Conservation (phyloP, 768 basidiomycete species). For the Amanita rubescens region DNA sequence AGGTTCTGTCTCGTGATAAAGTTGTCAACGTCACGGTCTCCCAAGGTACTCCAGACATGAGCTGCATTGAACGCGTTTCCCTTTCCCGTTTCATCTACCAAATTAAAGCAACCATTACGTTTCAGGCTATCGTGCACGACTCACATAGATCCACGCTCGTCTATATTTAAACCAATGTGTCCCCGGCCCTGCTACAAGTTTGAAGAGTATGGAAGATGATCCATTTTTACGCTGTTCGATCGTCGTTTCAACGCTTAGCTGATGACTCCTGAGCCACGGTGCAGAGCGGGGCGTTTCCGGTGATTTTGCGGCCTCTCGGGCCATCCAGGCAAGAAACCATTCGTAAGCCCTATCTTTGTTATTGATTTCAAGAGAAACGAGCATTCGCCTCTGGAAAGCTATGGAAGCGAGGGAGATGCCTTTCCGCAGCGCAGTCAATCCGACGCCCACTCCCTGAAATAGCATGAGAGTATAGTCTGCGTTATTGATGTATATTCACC, state of each 20-base stretch:
- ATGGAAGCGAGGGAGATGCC: slow-evolving; percentile 60
- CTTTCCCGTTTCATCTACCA: slow-evolving; percentile 87
- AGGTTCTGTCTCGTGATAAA: slow-evolving; percentile 73
- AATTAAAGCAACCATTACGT: slow-evolving; percentile 9
- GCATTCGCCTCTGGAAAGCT: slow-evolving; percentile 79
- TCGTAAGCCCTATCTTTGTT: slow-evolving; percentile 93
- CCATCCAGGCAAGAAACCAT: slow-evolving; percentile 98
- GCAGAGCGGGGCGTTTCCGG: slow-evolving; percentile 19
- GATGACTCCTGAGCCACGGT: slow-evolving; percentile 71
- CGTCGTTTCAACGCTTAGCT: slow-evolving; percentile 90
- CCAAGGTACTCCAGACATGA: slow-evolving; percentile 92
- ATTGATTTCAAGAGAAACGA: slow-evolving; percentile 93
- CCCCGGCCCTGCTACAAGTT: slow-evolving; percentile 93
- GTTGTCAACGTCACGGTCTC: slow-evolving; percentile 95
- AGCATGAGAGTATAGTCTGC: slow-evolving; percentile 1
- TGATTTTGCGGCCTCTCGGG: slow-evolving; percentile 33
- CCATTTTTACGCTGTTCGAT: slow-evolving; percentile 89
- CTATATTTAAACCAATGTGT: slow-evolving; percentile 87
- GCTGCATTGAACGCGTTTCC: slow-evolving; percentile 85
- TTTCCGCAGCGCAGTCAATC: slow-evolving; percentile 67
- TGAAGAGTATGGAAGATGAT: slow-evolving; percentile 82
- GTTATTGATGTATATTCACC: slow-evolving; percentile 28
- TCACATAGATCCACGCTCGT: slow-evolving; percentile 94
- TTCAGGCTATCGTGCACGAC: slow-evolving; percentile 9
- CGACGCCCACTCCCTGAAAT: slow-evolving; percentile 82